Evolutionary conservation across 306 rosid genomes (phyloP).

Genomic region (Bauhinia variegata): DNA sequence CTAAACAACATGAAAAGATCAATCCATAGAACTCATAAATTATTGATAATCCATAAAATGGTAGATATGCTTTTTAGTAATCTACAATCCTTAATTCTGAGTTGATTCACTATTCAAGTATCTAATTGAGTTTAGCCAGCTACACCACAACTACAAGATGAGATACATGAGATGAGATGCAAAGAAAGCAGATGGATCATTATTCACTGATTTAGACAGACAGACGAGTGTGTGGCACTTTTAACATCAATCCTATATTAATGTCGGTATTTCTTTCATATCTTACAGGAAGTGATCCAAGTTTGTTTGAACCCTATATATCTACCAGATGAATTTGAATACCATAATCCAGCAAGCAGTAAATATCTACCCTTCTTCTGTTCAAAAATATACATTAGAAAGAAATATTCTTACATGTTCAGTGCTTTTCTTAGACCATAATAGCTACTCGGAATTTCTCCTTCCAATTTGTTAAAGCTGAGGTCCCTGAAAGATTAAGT

Average conservation of each 20-base stretch:
- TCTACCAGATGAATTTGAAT: neutral
- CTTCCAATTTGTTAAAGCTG: conserved; percentile 63
- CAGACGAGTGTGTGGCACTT: too few relatives aligned
- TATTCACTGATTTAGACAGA: too few relatives aligned
- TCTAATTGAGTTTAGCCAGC: neutral
- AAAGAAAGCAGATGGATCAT: too few relatives aligned
- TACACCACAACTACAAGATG: neutral
- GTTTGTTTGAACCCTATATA: neutral
- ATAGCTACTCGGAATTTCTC: conserved; percentile 39
- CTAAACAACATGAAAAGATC: conserved; percentile 29
- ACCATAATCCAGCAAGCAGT: neutral
- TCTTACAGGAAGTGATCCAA: neutral
- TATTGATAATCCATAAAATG: neutral
- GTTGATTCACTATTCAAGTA: neutral
- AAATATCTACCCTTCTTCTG: neutral
- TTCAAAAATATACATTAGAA: neutral
- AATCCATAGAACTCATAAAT: neutral
- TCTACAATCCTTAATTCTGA: neutral
- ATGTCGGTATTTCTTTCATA: neutral
- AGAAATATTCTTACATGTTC: conserved; percentile 45
- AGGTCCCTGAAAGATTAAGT: conserved; percentile 58
- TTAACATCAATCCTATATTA: too few relatives aligned
- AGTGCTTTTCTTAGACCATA: neutral
- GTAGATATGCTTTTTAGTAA: neutral
- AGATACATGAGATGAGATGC: too few relatives aligned